Conservation (phyloP, 192 early-diverging fungal species). For the Coemansia sp. region DNA sequence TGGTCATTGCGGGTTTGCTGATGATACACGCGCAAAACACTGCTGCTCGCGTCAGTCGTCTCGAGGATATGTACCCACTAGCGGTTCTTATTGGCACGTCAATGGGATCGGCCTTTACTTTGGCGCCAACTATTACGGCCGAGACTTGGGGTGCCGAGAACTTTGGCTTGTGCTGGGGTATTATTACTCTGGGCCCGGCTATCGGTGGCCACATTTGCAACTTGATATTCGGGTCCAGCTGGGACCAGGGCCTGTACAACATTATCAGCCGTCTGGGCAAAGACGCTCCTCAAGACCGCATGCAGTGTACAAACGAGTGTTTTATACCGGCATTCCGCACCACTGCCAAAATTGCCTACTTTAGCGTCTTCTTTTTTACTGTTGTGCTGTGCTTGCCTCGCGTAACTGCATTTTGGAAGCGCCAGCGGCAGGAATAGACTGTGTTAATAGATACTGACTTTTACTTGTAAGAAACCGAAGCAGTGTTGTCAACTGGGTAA, state of each 20-base stretch:
- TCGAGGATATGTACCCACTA: constrained; percentile 41
- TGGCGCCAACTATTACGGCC: constrained; percentile 54
- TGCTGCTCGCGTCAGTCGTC: constrained; percentile 18
- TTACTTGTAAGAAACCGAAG: too few species aligned
- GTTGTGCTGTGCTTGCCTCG: constrained; percentile 38
- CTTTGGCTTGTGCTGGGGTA: constrained; percentile 62
- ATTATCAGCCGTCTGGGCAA: constrained; percentile 25
- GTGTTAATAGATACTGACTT: neutral
- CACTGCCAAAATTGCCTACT: constrained; percentile 31
- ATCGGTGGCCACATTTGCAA: constrained; percentile 69
- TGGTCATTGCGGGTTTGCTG: constrained; percentile 33
- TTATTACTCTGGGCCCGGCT: constrained; percentile 63
- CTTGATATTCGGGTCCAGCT: constrained; percentile 64
- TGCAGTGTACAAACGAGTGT: constrained; percentile 40
- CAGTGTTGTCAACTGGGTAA: neutral
- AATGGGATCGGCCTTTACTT: constrained; percentile 55
- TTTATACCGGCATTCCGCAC: constrained; percentile 50
- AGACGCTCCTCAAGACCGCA: constrained; percentile 14
- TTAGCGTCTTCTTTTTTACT: constrained; percentile 41
- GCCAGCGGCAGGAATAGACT: constrained; percentile 5
- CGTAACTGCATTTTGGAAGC: constrained; percentile 15
- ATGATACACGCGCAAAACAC: constrained; percentile 50
- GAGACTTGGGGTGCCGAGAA: constrained; percentile 60
- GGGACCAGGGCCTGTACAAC: constrained; percentile 50
- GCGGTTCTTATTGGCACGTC: constrained; percentile 45